Conservation (phyloP, 805 yeast species). For the Candida schatavii region DNA sequence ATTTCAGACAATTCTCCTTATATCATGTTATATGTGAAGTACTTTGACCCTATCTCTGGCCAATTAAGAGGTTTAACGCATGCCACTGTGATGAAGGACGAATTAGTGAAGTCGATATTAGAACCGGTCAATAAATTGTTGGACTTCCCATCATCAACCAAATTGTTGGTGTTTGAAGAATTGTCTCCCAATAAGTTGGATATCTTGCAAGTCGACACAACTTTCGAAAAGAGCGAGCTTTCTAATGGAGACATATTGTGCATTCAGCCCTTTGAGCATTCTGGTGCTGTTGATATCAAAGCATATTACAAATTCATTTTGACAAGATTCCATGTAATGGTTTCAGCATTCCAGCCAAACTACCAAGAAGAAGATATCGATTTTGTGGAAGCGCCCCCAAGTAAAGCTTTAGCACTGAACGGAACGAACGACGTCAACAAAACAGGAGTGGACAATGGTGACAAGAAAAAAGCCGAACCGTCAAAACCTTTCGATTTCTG, state of each 20-base stretch:
- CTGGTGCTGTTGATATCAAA: conserved; percentile 27
- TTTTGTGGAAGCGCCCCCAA: conserved; percentile 19
- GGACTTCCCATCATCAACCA: conserved; percentile 31
- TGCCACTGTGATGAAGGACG: conserved; percentile 47
- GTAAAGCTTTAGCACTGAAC: conserved; percentile 12
- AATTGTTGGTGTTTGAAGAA: conserved; percentile 56
- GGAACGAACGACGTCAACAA: conserved; percentile 10
- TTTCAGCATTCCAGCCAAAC: conserved; percentile 45
- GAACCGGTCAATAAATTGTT: conserved; percentile 41
- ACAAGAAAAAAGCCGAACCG: conserved; percentile 13
- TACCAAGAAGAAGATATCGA: conserved; percentile 51
- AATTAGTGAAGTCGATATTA: conserved; percentile 38
- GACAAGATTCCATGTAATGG: conserved; percentile 58
- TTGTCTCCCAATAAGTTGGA: conserved; percentile 54
- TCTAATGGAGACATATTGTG: conserved; percentile 66
- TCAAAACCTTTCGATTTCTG: conserved; percentile 52
- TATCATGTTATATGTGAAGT: conserved; percentile 52
- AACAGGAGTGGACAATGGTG: conserved; percentile 10
- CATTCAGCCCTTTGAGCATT: conserved; percentile 25
- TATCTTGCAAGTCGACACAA: conserved; percentile 30
- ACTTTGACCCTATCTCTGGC: conserved; percentile 57
- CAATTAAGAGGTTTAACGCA: conserved; percentile 67
- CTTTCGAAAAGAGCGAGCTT: conserved; percentile 57
- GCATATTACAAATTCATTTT: conserved; percentile 54
- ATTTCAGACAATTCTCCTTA: conserved; percentile 18